phyloP scores from a whole-genome alignment of 306 rosid species.

The Lablab purpureus region DNA sequence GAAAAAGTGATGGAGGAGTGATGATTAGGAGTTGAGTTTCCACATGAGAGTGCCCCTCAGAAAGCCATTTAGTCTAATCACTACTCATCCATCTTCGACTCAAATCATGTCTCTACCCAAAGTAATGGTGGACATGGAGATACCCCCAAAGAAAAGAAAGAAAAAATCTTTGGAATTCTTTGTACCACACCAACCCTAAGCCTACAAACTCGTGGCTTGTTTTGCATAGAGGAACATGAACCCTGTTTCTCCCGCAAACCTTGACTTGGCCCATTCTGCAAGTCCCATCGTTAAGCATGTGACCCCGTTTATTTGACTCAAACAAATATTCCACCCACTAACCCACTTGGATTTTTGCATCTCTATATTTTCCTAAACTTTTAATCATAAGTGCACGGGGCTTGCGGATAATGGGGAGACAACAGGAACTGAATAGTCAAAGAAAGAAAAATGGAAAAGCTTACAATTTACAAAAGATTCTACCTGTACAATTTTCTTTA shows the following conservation, averaged over 20 bases:
- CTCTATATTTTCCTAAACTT: background rate
- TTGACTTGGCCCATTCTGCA: conserved; percentile 12
- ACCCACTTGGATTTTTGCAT: background rate
- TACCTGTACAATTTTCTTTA: background rate
- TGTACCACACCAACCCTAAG: conserved; percentile 40
- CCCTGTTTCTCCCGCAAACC: conserved; percentile 57
- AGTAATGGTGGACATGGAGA: too few species aligned
- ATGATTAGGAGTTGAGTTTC: conserved; percentile 20
- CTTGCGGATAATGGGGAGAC: background rate
- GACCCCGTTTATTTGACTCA: conserved; percentile 37
- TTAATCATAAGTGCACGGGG: conserved; percentile 18
- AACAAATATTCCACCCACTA: conserved; percentile 34
- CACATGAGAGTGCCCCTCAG: conserved; percentile 42
- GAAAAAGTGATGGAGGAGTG: conserved; percentile 47
- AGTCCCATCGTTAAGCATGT: conserved; percentile 40
- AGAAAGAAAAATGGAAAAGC: background rate
- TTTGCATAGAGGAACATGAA: conserved; percentile 53
- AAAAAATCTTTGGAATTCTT: background rate
- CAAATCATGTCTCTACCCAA: too few species aligned
- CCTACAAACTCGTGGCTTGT: conserved; percentile 47
- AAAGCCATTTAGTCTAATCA: conserved; percentile 55
- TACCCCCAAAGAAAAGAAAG: too few species aligned
- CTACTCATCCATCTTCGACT: conserved; percentile 7
- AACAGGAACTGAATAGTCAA: background rate
- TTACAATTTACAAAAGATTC: background rate